Conservation (phyloP, 2,329 filamentous ascomycete species). For the Blastomyces emzantsi region DNA sequence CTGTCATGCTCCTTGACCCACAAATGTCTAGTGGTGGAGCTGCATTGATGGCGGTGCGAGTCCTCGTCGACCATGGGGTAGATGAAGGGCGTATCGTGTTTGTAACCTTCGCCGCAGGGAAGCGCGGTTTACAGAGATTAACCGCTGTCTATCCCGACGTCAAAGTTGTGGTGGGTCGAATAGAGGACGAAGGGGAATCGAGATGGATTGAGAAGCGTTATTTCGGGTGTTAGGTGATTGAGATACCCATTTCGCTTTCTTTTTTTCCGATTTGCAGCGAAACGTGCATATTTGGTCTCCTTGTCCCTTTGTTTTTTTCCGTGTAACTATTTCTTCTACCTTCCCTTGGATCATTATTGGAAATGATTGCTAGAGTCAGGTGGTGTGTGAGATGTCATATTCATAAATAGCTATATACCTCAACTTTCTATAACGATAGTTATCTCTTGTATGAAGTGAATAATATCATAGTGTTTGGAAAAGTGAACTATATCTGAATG, state of each 20-base stretch:
- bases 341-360: background rate
- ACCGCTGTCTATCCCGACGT: constrained; percentile 84
- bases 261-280: background rate
- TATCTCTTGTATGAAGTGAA: background rate
- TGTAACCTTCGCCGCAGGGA: constrained; percentile 84
- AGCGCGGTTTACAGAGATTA: constrained; percentile 71
- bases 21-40: constrained; percentile 90
- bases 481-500: background rate
- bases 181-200: constrained; percentile 72
- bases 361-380: background rate
- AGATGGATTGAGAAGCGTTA: constrained; percentile 88
- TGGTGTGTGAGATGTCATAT: background rate
- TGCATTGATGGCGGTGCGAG: constrained; percentile 86
- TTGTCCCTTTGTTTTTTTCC: background rate
- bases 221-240: constrained; percentile 60
- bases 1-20: constrained; percentile 78
- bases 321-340: background rate
- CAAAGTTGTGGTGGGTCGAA: constrained; percentile 72
- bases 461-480: background rate
- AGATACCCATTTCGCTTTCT: background rate
- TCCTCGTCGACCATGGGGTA: constrained; percentile 92
- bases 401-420: background rate
- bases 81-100: constrained; percentile 76
- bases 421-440: background rate
- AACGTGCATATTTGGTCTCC: background rate